These are phyloP conservation scores for Lichtheimia ornata DNA, from an alignment of 371 early-diverging fungal genomes.

Conservation along the genomic window DNA sequence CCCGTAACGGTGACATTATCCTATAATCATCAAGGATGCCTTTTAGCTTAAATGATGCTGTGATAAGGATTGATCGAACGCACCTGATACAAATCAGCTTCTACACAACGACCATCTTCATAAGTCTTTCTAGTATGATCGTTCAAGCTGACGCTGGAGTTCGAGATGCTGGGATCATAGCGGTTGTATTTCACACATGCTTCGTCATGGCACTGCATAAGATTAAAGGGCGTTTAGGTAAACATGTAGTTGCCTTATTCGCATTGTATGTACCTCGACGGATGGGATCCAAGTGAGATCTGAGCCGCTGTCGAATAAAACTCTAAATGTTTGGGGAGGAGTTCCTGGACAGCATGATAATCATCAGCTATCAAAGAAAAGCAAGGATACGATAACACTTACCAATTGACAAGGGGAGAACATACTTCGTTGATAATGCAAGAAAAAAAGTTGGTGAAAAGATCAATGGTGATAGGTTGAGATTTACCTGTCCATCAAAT, in stretches of 20 bases:
- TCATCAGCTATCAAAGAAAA: neutral
- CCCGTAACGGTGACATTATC: neutral
- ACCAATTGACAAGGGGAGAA: neutral
- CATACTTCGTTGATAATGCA: neutral
- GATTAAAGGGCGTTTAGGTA: neutral
- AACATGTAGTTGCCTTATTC: neutral
- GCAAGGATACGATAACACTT: neutral
- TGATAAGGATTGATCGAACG: neutral
- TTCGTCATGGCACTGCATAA: neutral
- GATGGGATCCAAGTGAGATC: constrained; percentile 5
- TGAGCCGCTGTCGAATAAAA: constrained; percentile 6
- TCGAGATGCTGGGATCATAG: neutral
- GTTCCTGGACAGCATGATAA: neutral
- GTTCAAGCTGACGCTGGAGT: neutral
- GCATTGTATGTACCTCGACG: neutral
- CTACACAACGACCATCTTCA: neutral
- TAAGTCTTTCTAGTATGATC: neutral
- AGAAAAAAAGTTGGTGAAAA: too few relatives aligned
- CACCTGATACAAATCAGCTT: neutral
- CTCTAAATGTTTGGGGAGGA: constrained; percentile 2
- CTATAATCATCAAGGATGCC: neutral
- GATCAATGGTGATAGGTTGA: too few relatives aligned
- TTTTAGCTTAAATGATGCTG: neutral
- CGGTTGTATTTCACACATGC: neutral
- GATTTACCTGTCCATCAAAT: too few relatives aligned